Percentiles rank a stretch among this genome's conserved stretches.
Conservation (phyloP, 2,329 filamentous ascomycete genomes). For the Colletotrichum sidae region DNA sequence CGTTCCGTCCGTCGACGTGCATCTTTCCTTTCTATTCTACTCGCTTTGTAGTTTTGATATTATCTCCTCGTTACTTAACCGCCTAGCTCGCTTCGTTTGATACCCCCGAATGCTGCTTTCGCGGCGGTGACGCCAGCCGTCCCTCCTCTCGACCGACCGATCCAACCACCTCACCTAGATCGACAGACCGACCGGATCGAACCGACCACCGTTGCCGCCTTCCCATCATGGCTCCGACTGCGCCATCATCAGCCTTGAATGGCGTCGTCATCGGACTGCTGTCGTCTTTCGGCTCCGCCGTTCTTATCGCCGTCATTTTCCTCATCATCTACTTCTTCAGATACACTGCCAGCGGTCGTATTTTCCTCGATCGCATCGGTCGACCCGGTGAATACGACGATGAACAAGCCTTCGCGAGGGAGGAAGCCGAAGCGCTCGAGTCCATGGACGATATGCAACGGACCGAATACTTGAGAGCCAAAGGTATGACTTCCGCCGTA, state of each 20-base stretch:
- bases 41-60: background rate
- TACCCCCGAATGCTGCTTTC: conserved; percentile 37
- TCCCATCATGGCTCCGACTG: conserved; percentile 38
- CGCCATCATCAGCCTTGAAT: conserved; percentile 63
- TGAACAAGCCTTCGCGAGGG: conserved; percentile 91
- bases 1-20: conserved; percentile 17
- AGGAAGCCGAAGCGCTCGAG: conserved; percentile 95
- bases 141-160: conserved; percentile 35
- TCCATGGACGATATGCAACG: conserved; percentile 93
- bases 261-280: conserved; percentile 95
- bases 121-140: conserved; percentile 40
- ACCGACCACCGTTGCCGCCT: conserved; percentile 33
- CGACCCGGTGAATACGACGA: conserved; percentile 97
- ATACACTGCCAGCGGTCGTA: conserved; percentile 88
- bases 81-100: conserved; percentile 23
- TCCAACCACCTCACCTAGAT: conserved; percentile 10
- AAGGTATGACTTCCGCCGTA: conserved; percentile 72
- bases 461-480: conserved; percentile 92
- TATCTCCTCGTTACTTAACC: conserved; percentile 1
- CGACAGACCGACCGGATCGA: conserved; percentile 30
- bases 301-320: conserved; percentile 83
- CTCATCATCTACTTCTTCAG: conserved; percentile 92
- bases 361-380: conserved; percentile 92
- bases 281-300: conserved; percentile 92
- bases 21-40: conserved; percentile 14